phyloP scores from a whole-genome alignment of 1,284 basidiomycete genomes.

The Cerrena zonata region DNA sequence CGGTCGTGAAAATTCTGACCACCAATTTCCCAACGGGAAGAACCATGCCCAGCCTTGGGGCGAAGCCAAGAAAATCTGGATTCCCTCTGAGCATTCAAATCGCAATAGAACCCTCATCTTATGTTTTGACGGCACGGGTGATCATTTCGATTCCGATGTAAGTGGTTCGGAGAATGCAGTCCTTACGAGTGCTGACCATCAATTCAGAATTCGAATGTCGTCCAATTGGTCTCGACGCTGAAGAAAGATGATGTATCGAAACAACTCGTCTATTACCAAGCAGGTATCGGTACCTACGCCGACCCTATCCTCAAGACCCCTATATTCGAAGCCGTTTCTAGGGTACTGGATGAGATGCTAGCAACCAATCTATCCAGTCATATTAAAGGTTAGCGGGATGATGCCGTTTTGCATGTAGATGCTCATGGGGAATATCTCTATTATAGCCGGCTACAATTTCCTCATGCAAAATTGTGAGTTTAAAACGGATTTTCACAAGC shows the following conservation, averaged over 20 bases:
- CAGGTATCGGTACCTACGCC: slow-evolving; percentile 26
- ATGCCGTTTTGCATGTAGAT: too few species aligned
- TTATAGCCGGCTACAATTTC: slow-evolving; percentile 26
- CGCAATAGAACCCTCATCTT: slow-evolving; percentile 35
- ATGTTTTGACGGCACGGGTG: slow-evolving; percentile 46
- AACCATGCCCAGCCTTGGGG: neutral
- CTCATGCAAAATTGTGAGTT: slow-evolving; percentile 50
- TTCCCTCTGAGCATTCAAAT: neutral
- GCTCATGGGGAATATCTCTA: slow-evolving; percentile 5
- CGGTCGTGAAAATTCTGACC: too few species aligned
- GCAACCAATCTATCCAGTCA: slow-evolving; percentile 7
- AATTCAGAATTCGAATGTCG: slow-evolving; percentile 46
- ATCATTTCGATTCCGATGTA: slow-evolving; percentile 22
- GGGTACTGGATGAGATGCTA: slow-evolving; percentile 7
- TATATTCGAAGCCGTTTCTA: slow-evolving; percentile 4
- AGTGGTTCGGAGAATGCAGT: neutral
- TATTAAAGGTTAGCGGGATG: slow-evolving; percentile 1
- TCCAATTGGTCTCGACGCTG: slow-evolving; percentile 45
- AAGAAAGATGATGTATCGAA: slow-evolving; percentile 48
- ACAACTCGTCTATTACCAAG: slow-evolving; percentile 58
- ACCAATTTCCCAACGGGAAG: too few species aligned
- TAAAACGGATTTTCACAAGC: neutral
- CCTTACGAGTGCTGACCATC: slow-evolving; percentile 1
- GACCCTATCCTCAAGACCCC: slow-evolving; percentile 1
- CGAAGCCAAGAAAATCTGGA: neutral